Evolutionary conservation across 2,329 filamentous ascomycete species (phyloP).

Genomic region (Botryosphaeria agaves): DNA sequence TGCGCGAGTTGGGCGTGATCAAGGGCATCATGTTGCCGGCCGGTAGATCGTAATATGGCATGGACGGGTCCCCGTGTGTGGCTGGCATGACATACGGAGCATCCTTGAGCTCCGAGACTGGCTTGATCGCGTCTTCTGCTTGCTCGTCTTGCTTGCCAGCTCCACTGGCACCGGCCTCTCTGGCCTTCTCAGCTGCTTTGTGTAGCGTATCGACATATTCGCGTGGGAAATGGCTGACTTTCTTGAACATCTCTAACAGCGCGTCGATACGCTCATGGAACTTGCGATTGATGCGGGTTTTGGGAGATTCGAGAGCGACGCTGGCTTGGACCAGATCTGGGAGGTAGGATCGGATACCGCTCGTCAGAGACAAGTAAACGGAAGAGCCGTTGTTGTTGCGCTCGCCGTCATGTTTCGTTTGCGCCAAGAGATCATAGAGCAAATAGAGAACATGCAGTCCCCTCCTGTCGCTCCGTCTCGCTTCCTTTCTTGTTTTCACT

Average conservation of each 20-base stretch:
- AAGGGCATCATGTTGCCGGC: slow-evolving; percentile 68
- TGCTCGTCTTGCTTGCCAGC: slow-evolving; percentile 1
- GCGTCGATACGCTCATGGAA: slow-evolving; percentile 46
- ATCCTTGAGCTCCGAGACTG: slow-evolving; percentile 25
- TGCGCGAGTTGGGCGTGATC: slow-evolving; percentile 57
- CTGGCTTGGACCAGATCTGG: slow-evolving; percentile 39
- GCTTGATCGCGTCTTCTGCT: background rate
- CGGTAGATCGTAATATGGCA: slow-evolving; percentile 66
- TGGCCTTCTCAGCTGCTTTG: slow-evolving; percentile 33
- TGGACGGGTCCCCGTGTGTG: slow-evolving; percentile 56
- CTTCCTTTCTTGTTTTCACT: background rate
- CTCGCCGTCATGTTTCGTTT: slow-evolving; percentile 37
- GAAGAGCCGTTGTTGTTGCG: slow-evolving; percentile 20
- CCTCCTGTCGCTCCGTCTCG: slow-evolving; percentile 46
- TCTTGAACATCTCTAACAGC: slow-evolving; percentile 54
- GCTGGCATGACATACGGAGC: slow-evolving; percentile 55
- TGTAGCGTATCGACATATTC: slow-evolving; percentile 41
- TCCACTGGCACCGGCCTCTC: slow-evolving; percentile 9
- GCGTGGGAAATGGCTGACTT: slow-evolving; percentile 41
- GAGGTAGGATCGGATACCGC: slow-evolving; percentile 40
- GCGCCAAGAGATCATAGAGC: slow-evolving; percentile 61
- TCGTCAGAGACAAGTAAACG: slow-evolving; percentile 31
- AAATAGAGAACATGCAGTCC: slow-evolving; percentile 64
- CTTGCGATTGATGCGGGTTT: slow-evolving; percentile 43
- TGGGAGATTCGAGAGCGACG: slow-evolving; percentile 29